Percentiles rank a stretch among this genome's conserved stretches.
These are phyloP conservation scores for Neophaeococcomyces aloes DNA, from an alignment of 2,329 filamentous ascomycete species.

Conservation along the genomic window DNA sequence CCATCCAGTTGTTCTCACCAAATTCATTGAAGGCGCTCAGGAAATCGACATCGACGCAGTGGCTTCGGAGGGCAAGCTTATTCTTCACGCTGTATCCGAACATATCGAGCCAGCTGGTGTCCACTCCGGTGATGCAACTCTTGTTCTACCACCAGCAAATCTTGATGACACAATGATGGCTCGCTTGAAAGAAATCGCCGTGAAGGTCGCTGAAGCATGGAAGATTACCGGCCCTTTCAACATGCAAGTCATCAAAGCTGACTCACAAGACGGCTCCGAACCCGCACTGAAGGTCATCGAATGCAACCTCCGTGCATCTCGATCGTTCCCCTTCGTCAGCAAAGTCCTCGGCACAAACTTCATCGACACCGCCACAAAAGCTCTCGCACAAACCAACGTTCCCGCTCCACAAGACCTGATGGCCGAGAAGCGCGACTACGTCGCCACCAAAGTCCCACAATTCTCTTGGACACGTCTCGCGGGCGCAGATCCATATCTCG, in stretches of 20 bases:
- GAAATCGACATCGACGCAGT: slow-evolving; percentile 97
- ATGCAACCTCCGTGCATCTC: slow-evolving; percentile 93
- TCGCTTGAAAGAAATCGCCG: slow-evolving; percentile 86
- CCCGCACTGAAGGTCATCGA: slow-evolving; percentile 88
- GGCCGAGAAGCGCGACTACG: slow-evolving; percentile 76
- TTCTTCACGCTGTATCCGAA: slow-evolving; percentile 87
- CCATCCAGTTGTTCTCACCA: slow-evolving; percentile 94
- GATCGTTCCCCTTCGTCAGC: slow-evolving; percentile 96
- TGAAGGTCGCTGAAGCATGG: slow-evolving; percentile 96
- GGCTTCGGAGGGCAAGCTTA: slow-evolving; percentile 70
- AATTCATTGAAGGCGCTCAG: slow-evolving; percentile 93
- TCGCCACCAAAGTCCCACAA: slow-evolving; percentile 95
- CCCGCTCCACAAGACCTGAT: slow-evolving; percentile 82
- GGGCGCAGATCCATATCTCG: slow-evolving; percentile 92
- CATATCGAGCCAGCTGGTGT: slow-evolving; percentile 96
- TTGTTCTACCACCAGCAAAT: slow-evolving; percentile 76
- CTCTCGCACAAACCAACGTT: slow-evolving; percentile 73
- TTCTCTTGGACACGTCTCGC: slow-evolving; percentile 98
- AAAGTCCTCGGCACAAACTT: slow-evolving; percentile 96
- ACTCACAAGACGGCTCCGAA: slow-evolving; percentile 53
- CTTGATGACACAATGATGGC: slow-evolving; percentile 68
- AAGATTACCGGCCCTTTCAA: slow-evolving; percentile 97
- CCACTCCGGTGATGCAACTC: slow-evolving; percentile 92
- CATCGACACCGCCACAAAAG: slow-evolving; percentile 89
- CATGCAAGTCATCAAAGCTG: slow-evolving; percentile 98